phyloP scores from a whole-genome alignment of 306 rosid species.

The Cucumis sativus region Cucumber_9930_V3 NC_026656.2:19259501-19260000 shows the following conservation, averaged over 20 bases:
- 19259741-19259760: not conserved
- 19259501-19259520: no score
- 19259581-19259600: not conserved
- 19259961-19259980: no score
- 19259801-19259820: not conserved
- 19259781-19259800: not conserved
- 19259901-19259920: no score
- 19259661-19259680: not conserved
- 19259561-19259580: not conserved
- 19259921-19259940: no score
- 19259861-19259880: not conserved
- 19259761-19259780: not conserved
- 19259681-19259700: not conserved
- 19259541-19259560: no score
- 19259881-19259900: not conserved
- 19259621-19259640: no score
- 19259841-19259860: not conserved
- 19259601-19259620: not conserved
- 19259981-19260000: no score
- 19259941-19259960: no score
- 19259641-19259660: no score
- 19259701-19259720: not conserved
- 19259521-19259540: no score
- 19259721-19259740: slow-evolving; percentile 8
- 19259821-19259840: not conserved